Evolutionary conservation across 768 basidiomycete genomes (phyloP), one percentile per base, ranked within the genome.

Genomic region (Naematelia encephala): DNA sequence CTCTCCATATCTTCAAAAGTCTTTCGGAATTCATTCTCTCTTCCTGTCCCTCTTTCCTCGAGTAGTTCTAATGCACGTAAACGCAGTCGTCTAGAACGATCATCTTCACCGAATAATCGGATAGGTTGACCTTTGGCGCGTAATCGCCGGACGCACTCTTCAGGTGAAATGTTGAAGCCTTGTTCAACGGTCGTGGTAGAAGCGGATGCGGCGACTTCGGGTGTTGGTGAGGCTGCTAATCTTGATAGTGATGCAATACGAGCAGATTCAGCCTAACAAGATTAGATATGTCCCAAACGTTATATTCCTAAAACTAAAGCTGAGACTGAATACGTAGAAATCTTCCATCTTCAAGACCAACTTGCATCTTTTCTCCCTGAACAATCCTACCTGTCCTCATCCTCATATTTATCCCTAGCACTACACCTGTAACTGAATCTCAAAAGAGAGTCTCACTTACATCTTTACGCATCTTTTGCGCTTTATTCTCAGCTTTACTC

Each of bases 71-170:
- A 80, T 0, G 96, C 94, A 52, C 96, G 85, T 13, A 99, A 79
- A 13, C 96, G 85, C 13, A 97, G 79, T 28, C 92, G 81, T 10
- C 96, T 83, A 25, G 97, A 96, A 79, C 92, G 91, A 80, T 99
- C 96, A 0, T 87, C 85, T 76, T 99, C 96, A 28, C 87, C 96
- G 71, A 99, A 99, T 8, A 99, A 80, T 26, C 91, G 85, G 61
- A 98, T 89, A 3, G 96, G 96, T 73, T 98, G 93, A 22, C 89
- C 91, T 73, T 96, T 94, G 23, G 84, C 81, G 47, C 96, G 86
- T 13, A 99, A 84, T 21, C 96, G 84, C 8, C 90, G 87, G 56
- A 92, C 82, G 12, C 89, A 90, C 70, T 99, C 96, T 61, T 92
- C 88, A 57, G 92, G 90, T 1, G 93, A 90, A 55, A 98, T 87